Conservation (phyloP, 805 yeast genomes). For the Pichia exigua region DNA sequence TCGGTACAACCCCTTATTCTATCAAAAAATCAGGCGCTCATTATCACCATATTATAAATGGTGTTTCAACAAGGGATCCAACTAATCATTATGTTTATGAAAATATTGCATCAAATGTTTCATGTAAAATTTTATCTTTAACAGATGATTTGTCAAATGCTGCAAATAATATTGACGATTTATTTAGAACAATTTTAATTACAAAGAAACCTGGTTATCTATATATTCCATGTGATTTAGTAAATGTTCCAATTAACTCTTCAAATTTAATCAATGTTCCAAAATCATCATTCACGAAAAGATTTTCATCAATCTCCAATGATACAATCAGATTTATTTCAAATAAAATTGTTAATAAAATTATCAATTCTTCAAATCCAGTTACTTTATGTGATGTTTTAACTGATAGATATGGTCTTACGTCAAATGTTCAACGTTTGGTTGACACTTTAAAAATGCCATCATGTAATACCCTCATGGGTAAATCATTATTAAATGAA, state of each 20-base stretch:
- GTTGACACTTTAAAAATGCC: constrained; percentile 44
- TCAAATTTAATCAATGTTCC: constrained; percentile 19
- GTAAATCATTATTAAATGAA: constrained; percentile 71
- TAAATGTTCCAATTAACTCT: constrained; percentile 35
- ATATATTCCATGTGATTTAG: constrained; percentile 67
- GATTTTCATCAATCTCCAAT: constrained; percentile 20
- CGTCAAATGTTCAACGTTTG: constrained; percentile 38
- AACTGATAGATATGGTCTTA: constrained; percentile 51
- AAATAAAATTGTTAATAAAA: constrained; percentile 36
- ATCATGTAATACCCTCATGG: constrained; percentile 56
- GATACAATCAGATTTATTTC: constrained; percentile 15
- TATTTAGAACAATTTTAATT: constrained; percentile 46
- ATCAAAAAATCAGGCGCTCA: constrained; percentile 23
- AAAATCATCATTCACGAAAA: constrained; percentile 15
- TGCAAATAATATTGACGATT: constrained; percentile 57
- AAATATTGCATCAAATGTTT: constrained; percentile 47
- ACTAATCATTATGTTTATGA: constrained; percentile 66
- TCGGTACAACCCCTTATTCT: constrained; percentile 59
- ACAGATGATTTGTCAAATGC: constrained; percentile 39
- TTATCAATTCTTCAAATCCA: constrained; percentile 52
- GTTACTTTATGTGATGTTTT: constrained; percentile 66
- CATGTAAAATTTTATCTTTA: constrained; percentile 49
- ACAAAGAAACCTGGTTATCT: constrained; percentile 76
- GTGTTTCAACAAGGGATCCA: constrained; percentile 31
- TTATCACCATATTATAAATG: constrained; percentile 57